Base-by-base conservation (phyloP, 352 stramenopile species). In the Phytophthora palmivora region DNA sequence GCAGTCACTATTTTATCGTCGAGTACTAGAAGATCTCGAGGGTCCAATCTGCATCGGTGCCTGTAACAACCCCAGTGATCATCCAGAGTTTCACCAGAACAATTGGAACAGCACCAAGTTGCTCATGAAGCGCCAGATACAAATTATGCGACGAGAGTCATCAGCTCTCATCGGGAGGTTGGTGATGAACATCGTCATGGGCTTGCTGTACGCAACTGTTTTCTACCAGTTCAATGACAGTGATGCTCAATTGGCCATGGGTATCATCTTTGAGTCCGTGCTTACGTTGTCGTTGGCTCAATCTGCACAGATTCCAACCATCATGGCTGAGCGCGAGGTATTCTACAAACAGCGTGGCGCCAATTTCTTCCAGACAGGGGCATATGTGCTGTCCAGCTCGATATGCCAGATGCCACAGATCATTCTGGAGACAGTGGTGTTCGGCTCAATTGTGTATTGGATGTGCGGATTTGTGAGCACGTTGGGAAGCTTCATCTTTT, bases 391-490 rank as follows among this genome's bases (percentile, higher is more conserved):
- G 12, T 54, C 52, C 9, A 48, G 12, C 32, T 69, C 44, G 1
- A 32, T 11, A 2, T 63, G 53, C n/a, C 60, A 63, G 12, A 32
- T 63, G 0, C 52, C 38, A 15, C 52, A 45, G 14, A 63, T 63
- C 15, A 26, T 69, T 11, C 10, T 63, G n/a, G 60, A 69, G 22
- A 38, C 36, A 6, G 12, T 49, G 12, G 53, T 54, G 2, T 69
- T 63, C 33, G 33, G 52, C 14, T 16, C 22, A 1, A 58, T 69
- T 8, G 44, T 45, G 2, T 69, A 69, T 22, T 69, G 60, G 60
- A 63, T 69, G 60, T 69, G 60, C 21, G 60, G 60, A 12, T 69
- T 63, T 15, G 60, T 69, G 15, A 48, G 44, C 22, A 49, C 60
- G 7, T 18, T 54, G 1, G 44, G 38, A 15, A 56, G 43, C 21